Evolutionary conservation across 805 yeast species (phyloP), one percentile per base, ranked within the genome.

Genomic region (Cyberlindnera suaveolens): DNA sequence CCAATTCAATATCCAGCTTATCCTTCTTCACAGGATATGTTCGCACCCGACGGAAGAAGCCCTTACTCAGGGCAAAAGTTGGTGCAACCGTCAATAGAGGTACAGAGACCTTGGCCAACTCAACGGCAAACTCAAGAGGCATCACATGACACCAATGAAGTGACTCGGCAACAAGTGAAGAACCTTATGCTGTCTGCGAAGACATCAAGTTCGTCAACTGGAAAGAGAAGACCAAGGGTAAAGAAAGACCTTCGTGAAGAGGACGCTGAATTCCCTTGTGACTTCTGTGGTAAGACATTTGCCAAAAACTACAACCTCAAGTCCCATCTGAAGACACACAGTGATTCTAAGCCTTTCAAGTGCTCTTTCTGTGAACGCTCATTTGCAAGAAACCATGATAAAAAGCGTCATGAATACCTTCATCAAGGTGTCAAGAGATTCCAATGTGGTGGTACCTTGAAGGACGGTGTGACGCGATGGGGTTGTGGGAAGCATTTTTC

Each of bases 221-320:
- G 48, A 7, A 44, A 42, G 37, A 46, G 44, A 39, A 43, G 34
- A 34, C 45, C 46, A 23, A 34, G 43, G 23, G 40, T 34, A 16
- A 17, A 14, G 31, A 19, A 40, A 41, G 35, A 26, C 8, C 11
- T 7, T 8, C 5, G 13, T 7, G 11, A 16, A 17, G 17, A 35
- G 3, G 6, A 19, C 6, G 52, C 51, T 18, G 41, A 40, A 5
- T 56, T 50, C 31, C 75, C 9, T 66, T 86, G 96, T 58, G 75
- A 78, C 43, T 67, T 79, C 37, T 86, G 96, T 62, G 84, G 77
- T 19, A 85, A 83, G 62, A 64, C 78, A 31, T 86, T 87, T 58
- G 82, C 91, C 2, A 63, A 95, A 40, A 88, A 89, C 0, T 86
- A 87, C 60, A 86, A 87, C 59, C 68, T 86, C 52, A 82, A 86